Conservation (phyloP, 192 early-diverging fungal genomes). For the Anaeromyces robustus region DNA sequence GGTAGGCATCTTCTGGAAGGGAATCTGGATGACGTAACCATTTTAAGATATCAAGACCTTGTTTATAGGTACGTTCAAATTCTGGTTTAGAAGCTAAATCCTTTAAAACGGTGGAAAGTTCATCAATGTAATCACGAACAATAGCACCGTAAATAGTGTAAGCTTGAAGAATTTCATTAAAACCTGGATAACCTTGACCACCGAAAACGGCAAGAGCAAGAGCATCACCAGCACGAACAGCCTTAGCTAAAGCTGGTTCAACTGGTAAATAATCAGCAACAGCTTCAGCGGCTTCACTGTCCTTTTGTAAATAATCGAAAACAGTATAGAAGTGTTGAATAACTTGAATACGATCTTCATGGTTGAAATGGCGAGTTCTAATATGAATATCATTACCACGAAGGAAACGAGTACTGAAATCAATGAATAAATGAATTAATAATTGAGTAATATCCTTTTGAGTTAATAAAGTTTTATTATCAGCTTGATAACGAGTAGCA, state of each 20-base stretch:
- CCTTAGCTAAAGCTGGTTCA: background rate
- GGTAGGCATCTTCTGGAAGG: conserved; percentile 59
- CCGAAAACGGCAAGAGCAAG: conserved; percentile 75
- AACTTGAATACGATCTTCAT: conserved; percentile 18
- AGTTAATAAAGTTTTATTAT: conserved; percentile 5
- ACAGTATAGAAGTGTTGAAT: background rate
- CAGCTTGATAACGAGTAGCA: conserved; percentile 15
- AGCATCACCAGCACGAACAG: conserved; percentile 1
- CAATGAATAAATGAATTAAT: conserved; percentile 58
- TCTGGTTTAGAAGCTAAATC: conserved; percentile 31
- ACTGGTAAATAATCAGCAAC: background rate
- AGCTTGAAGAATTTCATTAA: conserved; percentile 71
- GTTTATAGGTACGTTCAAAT: conserved; percentile 50
- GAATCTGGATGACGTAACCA: conserved; percentile 69
- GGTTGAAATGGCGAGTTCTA: conserved; percentile 31
- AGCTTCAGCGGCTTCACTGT: background rate
- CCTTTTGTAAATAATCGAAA: background rate
- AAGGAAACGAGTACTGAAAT: conserved; percentile 58
- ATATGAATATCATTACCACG: conserved; percentile 72
- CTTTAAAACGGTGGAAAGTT: conserved; percentile 40
- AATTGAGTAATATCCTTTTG: conserved; percentile 32
- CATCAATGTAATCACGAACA: conserved; percentile 49
- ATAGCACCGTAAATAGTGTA: conserved; percentile 66
- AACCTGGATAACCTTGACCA: conserved; percentile 81
- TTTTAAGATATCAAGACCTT: conserved; percentile 66